Evolutionary conservation across 805 yeast genomes (phyloP).

Genomic region (Torulaspora indica): DNA sequence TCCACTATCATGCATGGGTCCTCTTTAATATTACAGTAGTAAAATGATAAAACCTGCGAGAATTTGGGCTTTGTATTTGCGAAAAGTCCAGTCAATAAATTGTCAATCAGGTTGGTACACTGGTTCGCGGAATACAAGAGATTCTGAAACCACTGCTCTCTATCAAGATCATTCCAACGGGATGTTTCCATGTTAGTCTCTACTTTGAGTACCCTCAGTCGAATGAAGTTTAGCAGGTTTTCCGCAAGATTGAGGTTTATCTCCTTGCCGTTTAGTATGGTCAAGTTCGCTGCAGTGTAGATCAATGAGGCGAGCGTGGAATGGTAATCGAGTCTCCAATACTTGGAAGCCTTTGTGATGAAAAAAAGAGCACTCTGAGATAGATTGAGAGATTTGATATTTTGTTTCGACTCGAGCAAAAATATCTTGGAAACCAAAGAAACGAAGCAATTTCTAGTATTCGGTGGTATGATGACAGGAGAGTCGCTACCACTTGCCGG

Average conservation of each 20-base stretch:
- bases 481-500: not conserved
- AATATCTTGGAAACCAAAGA: constrained; percentile 43
- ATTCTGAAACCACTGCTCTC: constrained; percentile 46
- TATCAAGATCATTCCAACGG: constrained; percentile 45
- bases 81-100: constrained; percentile 41
- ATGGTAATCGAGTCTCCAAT: constrained; percentile 54
- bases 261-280: constrained; percentile 33
- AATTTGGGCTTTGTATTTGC: constrained; percentile 52
- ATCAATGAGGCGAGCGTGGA: constrained; percentile 48
- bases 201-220: constrained; percentile 20
- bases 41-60: constrained; percentile 46
- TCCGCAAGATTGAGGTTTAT: constrained; percentile 33
- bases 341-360: constrained; percentile 42
- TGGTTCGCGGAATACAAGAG: constrained; percentile 45
- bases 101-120: constrained; percentile 44
- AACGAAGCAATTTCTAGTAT: constrained; percentile 40
- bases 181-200: constrained; percentile 27
- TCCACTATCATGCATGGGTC: constrained; percentile 40
- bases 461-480: constrained; percentile 38
- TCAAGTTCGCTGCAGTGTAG: constrained; percentile 46
- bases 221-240: constrained; percentile 36
- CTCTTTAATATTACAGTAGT: constrained; percentile 47
- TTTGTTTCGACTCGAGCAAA: constrained; percentile 33
- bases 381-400: constrained; percentile 21
- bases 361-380: constrained; percentile 44